Conservation (phyloP, 2,329 filamentous ascomycete genomes). For the Celoporthe dispersa region DNA sequence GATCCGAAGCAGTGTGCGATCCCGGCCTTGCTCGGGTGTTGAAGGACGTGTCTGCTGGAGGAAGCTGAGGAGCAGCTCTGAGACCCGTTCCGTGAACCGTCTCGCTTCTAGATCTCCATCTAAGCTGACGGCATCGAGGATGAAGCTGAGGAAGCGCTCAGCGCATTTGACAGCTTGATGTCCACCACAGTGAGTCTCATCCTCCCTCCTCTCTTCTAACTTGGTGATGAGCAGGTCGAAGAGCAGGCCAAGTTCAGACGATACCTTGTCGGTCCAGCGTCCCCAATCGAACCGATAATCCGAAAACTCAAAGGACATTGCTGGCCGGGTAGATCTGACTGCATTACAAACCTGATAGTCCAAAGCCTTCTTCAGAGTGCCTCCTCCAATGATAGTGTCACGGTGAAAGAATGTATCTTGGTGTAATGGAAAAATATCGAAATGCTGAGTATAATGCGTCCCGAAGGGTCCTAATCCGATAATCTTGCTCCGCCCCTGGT, state of each 20-base stretch:
- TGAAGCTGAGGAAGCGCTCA: constrained; percentile 54
- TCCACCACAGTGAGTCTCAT: constrained; percentile 29
- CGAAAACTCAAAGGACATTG: constrained; percentile 51
- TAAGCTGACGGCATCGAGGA: constrained; percentile 49
- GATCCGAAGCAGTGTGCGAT: constrained; percentile 42
- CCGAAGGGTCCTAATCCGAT: constrained; percentile 63
- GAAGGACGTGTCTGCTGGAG: constrained; percentile 11
- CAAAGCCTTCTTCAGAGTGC: constrained; percentile 48
- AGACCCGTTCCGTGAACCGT: constrained; percentile 48
- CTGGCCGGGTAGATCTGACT: constrained; percentile 37
- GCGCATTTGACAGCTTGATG: constrained; percentile 25
- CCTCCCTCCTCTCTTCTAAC: constrained; percentile 35
- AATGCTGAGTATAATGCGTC: constrained; percentile 64
- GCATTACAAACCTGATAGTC: constrained; percentile 29
- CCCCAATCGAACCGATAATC: constrained; percentile 58
- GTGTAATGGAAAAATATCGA: constrained; percentile 64
- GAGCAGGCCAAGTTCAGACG: constrained; percentile 65
- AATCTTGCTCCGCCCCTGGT: constrained; percentile 45
- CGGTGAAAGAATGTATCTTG: constrained; percentile 62
- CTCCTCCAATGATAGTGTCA: constrained; percentile 62
- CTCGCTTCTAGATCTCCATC: constrained; percentile 40
- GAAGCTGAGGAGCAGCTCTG: constrained; percentile 45
- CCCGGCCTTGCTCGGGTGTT: constrained; percentile 31
- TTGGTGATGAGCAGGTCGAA: constrained; percentile 62
- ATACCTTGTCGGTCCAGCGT: constrained; percentile 59